phyloP scores from a whole-genome alignment of 345 rosid species.

The Salix exigua region DNA sequence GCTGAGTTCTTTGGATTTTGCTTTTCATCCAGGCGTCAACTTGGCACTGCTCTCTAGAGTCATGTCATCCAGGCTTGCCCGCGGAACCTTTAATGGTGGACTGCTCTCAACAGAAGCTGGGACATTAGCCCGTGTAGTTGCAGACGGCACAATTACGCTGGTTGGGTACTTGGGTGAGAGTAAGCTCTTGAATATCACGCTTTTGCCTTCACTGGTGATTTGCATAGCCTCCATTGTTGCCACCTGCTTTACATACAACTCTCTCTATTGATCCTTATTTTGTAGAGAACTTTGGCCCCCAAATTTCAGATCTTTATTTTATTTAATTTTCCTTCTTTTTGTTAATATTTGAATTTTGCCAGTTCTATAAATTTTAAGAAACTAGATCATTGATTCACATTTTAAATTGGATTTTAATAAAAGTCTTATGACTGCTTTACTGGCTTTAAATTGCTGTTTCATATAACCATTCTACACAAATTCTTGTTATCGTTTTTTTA shows the following conservation, averaged over 20 bases:
- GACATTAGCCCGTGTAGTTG: constrained; percentile 89
- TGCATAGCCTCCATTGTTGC: constrained; percentile 75
- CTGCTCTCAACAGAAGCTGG: constrained; percentile 95
- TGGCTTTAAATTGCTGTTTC: neutral
- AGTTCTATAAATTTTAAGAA: neutral
- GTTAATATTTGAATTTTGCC: neutral
- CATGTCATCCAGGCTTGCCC: constrained; percentile 93
- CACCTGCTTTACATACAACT: constrained; percentile 86
- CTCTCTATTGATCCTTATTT: constrained; percentile 55
- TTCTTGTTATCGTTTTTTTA: too few species aligned
- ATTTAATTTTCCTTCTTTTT: neutral
- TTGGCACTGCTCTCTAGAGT: constrained; percentile 87
- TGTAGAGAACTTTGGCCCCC: neutral
- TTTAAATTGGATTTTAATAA: constrained; percentile 4
- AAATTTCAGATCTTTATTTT: neutral
- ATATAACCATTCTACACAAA: neutral
- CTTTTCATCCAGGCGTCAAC: constrained; percentile 61
- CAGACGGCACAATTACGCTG: constrained; percentile 84
- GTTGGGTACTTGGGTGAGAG: constrained; percentile 79
- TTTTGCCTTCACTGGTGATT: constrained; percentile 77
- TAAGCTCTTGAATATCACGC: constrained; percentile 71
- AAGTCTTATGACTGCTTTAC: neutral
- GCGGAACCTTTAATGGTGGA: constrained; percentile 96
- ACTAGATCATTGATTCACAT: constrained; percentile 9
- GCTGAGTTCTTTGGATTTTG: neutral